These are phyloP conservation scores for Ophiostoma sp. DNA, from an alignment of 2,329 filamentous ascomycete genomes.

Conservation along the genomic window DNA sequence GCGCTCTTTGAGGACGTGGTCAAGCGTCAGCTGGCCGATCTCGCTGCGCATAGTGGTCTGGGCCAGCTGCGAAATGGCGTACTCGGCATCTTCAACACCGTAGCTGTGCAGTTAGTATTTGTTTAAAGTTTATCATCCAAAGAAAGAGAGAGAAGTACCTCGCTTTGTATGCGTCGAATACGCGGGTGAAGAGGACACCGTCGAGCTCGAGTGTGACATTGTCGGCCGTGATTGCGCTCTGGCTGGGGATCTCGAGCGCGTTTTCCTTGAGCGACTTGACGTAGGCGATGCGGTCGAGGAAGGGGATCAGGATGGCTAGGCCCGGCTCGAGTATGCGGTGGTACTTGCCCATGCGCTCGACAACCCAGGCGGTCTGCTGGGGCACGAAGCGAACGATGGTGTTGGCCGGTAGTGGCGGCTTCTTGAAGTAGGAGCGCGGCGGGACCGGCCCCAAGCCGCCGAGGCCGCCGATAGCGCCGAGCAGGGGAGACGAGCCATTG, in stretches of 20 bases:
- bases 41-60: slow-evolving; percentile 99
- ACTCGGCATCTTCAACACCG: slow-evolving; percentile 96
- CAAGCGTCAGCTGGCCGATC: slow-evolving; percentile 91
- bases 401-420: slow-evolving; percentile 74
- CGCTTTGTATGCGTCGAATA: slow-evolving; percentile 97
- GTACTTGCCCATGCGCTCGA: slow-evolving; percentile 99
- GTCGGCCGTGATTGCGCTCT: slow-evolving; percentile 96
- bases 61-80: slow-evolving; percentile 94
- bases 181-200: slow-evolving; percentile 88
- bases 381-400: slow-evolving; percentile 94
- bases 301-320: slow-evolving; percentile 79
- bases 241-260: slow-evolving; percentile 93
- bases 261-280: slow-evolving; percentile 96
- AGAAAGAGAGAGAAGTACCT: slow-evolving; percentile 13
- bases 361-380: slow-evolving; percentile 99
- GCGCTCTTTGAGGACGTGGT: slow-evolving; percentile 96
- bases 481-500: slow-evolving; percentile 27
- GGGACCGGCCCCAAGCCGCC: slow-evolving; percentile 28
- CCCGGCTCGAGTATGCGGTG: slow-evolving; percentile 88
- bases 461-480: slow-evolving; percentile 32
- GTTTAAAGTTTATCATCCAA: no score
- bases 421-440: slow-evolving; percentile 75
- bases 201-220: slow-evolving; percentile 96
- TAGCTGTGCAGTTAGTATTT: slow-evolving; percentile 54
- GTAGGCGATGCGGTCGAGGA: slow-evolving; percentile 93